Evolutionary conservation across 2,329 filamentous ascomycete species (phyloP).

Genomic region (Epichloe festucae): DNA sequence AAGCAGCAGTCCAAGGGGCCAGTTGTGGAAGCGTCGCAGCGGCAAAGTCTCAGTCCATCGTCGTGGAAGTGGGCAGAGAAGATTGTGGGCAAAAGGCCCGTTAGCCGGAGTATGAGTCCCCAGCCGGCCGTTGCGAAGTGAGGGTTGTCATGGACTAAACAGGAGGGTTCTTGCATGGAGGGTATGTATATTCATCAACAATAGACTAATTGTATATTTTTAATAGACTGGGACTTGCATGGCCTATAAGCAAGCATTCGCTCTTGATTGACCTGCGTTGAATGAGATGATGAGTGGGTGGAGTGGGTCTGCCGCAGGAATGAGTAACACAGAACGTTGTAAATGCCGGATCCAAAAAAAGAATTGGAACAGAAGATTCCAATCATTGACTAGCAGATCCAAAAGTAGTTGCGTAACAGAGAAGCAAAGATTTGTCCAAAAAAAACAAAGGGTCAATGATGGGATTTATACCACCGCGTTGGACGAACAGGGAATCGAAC

Average conservation of each 20-base stretch:
- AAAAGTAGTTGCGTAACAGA: not conserved
- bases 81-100: constrained; percentile 32
- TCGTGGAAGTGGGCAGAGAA: constrained; percentile 42
- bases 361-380: too few relatives aligned
- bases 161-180: not conserved
- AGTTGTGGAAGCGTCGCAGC: constrained; percentile 9
- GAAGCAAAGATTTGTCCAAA: not conserved
- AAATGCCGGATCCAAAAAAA: too few relatives aligned
- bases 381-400: too few relatives aligned
- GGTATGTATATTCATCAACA: not conserved
- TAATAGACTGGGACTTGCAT: not conserved
- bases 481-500: constrained; percentile 13
- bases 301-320: too few relatives aligned
- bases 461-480: constrained; percentile 1
- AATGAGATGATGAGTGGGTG: too few relatives aligned
- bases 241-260: too few relatives aligned
- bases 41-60: constrained; percentile 12
- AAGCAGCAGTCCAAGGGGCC: not conserved
- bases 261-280: too few relatives aligned
- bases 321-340: too few relatives aligned
- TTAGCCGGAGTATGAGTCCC: constrained; percentile 17
- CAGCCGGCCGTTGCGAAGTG: not conserved
- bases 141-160: not conserved
- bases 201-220: not conserved
- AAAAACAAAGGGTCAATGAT: not conserved